Percentiles rank a stretch among this genome's conserved stretches.
Conservation (phyloP, 257 asterid genomes). For the Rubia yunnanensis region DNA sequence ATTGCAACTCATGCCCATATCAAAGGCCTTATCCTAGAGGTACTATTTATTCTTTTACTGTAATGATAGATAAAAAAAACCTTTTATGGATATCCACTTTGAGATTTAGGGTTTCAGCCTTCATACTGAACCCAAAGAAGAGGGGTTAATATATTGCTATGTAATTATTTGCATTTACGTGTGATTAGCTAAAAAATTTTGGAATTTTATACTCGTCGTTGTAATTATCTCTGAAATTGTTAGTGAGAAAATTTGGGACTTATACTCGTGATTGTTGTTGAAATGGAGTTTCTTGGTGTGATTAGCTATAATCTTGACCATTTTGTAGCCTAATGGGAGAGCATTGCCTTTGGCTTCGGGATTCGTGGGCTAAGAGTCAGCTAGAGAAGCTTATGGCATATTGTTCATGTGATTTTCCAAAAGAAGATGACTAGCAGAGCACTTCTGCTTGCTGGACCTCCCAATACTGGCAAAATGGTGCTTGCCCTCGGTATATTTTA, state of each 20-base stretch:
- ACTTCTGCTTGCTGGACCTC: slow-evolving; percentile 87
- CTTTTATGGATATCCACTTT: background rate
- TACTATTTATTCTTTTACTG: background rate
- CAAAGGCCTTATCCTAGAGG: slow-evolving; percentile 55
- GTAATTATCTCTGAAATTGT: no score
- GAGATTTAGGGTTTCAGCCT: slow-evolving; percentile 9
- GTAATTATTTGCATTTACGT: background rate
- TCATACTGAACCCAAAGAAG: background rate
- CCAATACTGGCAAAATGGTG: slow-evolving; percentile 97
- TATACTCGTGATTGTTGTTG: background rate
- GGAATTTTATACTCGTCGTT: no score
- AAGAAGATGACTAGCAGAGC: slow-evolving; percentile 98
- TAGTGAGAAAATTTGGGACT: slow-evolving; percentile 6
- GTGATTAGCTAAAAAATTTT: no score
- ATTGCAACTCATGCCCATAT: slow-evolving; percentile 47
- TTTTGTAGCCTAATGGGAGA: slow-evolving; percentile 57
- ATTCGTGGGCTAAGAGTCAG: slow-evolving; percentile 86
- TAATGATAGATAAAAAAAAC: no score
- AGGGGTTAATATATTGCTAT: background rate
- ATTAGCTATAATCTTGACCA: background rate
- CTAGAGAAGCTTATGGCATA: slow-evolving; percentile 93
- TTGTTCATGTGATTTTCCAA: slow-evolving; percentile 92
- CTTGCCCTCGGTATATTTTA: slow-evolving; percentile 89
- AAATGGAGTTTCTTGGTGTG: background rate
- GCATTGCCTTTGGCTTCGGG: slow-evolving; percentile 91